Conservation (phyloP, 352 stramenopile species). For the Pilasporangium apinafurcum region DNA sequence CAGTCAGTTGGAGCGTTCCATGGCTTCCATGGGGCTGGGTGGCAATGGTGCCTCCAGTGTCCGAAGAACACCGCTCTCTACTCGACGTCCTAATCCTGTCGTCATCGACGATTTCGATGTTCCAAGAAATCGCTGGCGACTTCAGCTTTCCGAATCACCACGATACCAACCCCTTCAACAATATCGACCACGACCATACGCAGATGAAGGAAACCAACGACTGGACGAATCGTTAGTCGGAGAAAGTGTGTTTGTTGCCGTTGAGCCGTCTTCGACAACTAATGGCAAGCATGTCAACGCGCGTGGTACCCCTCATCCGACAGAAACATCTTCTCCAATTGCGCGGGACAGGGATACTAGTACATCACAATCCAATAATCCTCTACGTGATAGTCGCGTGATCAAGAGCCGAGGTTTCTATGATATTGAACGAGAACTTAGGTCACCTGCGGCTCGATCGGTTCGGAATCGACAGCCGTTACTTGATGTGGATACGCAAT, state of each 20-base stretch:
- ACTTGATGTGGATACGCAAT: too few species aligned
- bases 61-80: slow-evolving; percentile 8
- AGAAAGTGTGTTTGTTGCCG: slow-evolving; percentile 65
- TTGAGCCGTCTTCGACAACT: slow-evolving; percentile 21
- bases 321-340: slow-evolving; percentile 27
- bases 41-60: not conserved
- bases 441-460: slow-evolving; percentile 2
- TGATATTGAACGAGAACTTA: slow-evolving; percentile 28
- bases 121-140: slow-evolving; percentile 14
- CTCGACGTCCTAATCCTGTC: slow-evolving; percentile 36
- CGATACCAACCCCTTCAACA: slow-evolving; percentile 31
- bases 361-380: not conserved
- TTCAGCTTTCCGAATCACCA: slow-evolving; percentile 25
- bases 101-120: slow-evolving; percentile 61
- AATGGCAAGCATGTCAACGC: too few species aligned
- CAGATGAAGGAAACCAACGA: slow-evolving; percentile 17
- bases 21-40: slow-evolving; percentile 3
- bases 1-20: slow-evolving; percentile 7
- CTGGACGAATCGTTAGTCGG: slow-evolving; percentile 57
- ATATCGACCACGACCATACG: slow-evolving; percentile 10
- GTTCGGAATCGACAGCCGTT: too few species aligned
- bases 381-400: slow-evolving; percentile 47
- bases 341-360: slow-evolving; percentile 1
- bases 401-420: slow-evolving; percentile 81
- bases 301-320: slow-evolving; percentile 13